These are phyloP conservation scores for Penicillium sumatraense DNA, from an alignment of 2,329 filamentous ascomycete species.

Conservation along the genomic window DNA sequence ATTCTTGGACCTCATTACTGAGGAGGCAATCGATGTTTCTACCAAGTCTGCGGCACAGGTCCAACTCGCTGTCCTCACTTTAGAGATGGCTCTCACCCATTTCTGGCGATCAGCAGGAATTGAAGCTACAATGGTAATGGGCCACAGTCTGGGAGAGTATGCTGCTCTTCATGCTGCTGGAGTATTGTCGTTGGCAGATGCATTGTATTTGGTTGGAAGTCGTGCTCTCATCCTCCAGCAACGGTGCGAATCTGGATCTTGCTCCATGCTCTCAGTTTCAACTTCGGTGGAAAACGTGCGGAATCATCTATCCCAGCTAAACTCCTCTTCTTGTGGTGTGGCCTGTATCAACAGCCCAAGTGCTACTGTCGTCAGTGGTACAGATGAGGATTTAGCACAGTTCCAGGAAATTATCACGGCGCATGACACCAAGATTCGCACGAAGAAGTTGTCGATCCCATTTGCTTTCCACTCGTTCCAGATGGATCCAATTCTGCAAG, in stretches of 20 bases:
- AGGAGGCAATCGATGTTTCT: constrained; percentile 44
- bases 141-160: constrained; percentile 37
- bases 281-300: neutral
- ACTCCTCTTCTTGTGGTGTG: neutral
- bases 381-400: neutral
- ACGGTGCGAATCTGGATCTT: constrained; percentile 20
- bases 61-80: constrained; percentile 44
- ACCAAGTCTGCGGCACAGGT: constrained; percentile 10
- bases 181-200: constrained; percentile 27
- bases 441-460: constrained; percentile 15
- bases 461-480: constrained; percentile 12
- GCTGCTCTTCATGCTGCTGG: constrained; percentile 32
- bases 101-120: constrained; percentile 32
- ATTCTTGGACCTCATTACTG: constrained; percentile 22
- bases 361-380: neutral
- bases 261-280: constrained; percentile 14
- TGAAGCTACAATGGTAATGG: neutral
- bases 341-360: constrained; percentile 5
- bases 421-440: neutral
- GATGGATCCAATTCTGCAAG: neutral
- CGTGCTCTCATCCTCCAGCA: constrained; percentile 27
- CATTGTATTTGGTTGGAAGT: constrained; percentile 33
- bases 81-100: constrained; percentile 46
- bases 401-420: constrained; percentile 33
- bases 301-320: neutral